A percentile compares a stretch with the other conserved stretches of the same genome.
These are phyloP conservation scores for Anastatica hierochuntica DNA, from an alignment of 345 rosid species.

Conservation along the genomic window DNA sequence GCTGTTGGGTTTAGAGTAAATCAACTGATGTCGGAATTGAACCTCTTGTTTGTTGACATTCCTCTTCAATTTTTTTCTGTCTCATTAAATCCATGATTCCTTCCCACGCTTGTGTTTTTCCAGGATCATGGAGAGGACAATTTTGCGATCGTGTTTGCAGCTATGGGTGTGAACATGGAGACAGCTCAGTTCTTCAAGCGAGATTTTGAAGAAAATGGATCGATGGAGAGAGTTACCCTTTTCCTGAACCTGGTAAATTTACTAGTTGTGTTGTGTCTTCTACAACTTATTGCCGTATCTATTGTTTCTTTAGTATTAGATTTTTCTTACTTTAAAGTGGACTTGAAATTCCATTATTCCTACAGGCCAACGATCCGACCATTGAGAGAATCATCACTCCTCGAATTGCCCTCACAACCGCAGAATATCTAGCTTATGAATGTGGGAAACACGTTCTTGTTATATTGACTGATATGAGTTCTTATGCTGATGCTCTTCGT, in stretches of 20 bases:
- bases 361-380: constrained; percentile 98
- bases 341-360: neutral
- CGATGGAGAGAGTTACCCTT: constrained; percentile 98
- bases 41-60: neutral
- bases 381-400: constrained; percentile 97
- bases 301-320: neutral
- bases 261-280: neutral
- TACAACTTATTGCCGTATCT: neutral
- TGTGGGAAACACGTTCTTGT: constrained; percentile 98
- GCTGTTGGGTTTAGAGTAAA: too few relatives aligned
- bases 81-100: neutral
- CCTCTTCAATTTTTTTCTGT: neutral
- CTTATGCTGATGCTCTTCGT: constrained; percentile 99
- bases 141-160: constrained; percentile 98
- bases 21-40: neutral
- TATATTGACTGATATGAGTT: constrained; percentile 98
- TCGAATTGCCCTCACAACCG: constrained; percentile 96
- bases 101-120: neutral
- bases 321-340: neutral
- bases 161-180: constrained; percentile 99
- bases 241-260: constrained; percentile 55
- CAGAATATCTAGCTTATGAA: constrained; percentile 96
- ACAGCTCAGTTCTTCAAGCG: constrained; percentile 99
- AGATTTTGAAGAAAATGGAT: constrained; percentile 98
- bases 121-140: constrained; percentile 90